These are phyloP conservation scores for Pyrenopolyporus hunteri DNA, from an alignment of 495 filamentous ascomycete genomes.

Conservation along the genomic window DNA sequence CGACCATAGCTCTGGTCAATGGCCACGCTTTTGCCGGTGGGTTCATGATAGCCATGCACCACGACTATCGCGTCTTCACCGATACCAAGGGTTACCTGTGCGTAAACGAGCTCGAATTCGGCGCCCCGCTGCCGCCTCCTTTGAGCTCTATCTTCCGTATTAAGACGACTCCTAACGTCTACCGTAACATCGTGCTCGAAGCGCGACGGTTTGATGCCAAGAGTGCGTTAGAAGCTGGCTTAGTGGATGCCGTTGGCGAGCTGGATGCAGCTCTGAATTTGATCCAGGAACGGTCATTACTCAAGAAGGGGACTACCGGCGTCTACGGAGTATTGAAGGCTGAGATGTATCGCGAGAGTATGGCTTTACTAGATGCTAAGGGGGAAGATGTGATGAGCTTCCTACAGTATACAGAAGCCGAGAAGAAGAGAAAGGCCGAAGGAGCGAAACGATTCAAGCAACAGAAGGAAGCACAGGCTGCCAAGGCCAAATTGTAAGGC, in stretches of 20 bases:
- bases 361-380: conserved; percentile 58
- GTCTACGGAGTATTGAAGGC: conserved; percentile 72
- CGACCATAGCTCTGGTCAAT: conserved; percentile 76
- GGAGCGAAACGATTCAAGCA: conserved; percentile 53
- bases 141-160: conserved; percentile 77
- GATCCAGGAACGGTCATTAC: conserved; percentile 60
- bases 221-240: conserved; percentile 64
- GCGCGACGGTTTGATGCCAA: conserved; percentile 66
- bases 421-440: conserved; percentile 53
- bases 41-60: conserved; percentile 81
- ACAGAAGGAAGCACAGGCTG: conserved; percentile 33
- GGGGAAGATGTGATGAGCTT: conserved; percentile 22
- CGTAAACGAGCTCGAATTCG: conserved; percentile 80
- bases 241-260: conserved; percentile 72
- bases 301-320: conserved; percentile 63
- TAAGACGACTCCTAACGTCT: conserved; percentile 63
- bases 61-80: conserved; percentile 82
- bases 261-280: conserved; percentile 63
- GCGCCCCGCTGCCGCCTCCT: conserved; percentile 69
- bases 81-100: conserved; percentile 70
- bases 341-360: conserved; percentile 72
- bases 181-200: conserved; percentile 71
- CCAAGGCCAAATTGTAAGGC: conserved; percentile 54
- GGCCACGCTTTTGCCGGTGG: conserved; percentile 85
- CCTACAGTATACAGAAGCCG: conserved; percentile 36